Base-by-base conservation (phyloP, 805 yeast genomes). In the Maudiozyma serrabonitensis region DNA sequence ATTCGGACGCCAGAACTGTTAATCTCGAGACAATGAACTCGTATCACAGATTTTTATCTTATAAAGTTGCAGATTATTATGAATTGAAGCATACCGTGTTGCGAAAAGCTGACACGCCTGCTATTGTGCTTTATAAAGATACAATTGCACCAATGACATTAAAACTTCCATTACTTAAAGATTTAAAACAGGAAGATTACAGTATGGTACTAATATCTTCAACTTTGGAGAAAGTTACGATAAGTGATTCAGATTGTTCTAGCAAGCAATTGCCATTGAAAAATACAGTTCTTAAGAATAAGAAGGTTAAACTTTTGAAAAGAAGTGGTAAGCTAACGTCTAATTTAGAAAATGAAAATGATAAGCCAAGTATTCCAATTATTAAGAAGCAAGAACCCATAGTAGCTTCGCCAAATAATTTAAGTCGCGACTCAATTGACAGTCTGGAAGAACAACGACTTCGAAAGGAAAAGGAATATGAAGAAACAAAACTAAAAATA, bases 11-110 rank as follows among this genome's bases (percentile, higher is more conserved):
- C 47, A 70, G 59, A 56, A 71, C 64, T 54, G 72, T 60, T 63
- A 75, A 55, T 53, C 59, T 78, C 59, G 70, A 70, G 39, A 77
- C 84, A 6, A 75, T 80, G 74, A 84, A 84, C 62, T 81, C 88
- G 2, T 84, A 81, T 61, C 80, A 79, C 55, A 68, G 91, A 55
- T 68, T 85, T 43, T 65, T 85, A 48, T 74, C 84, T 0, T 90
- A 85, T 63, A 84, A 82, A 54, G 67, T 83, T 35, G 86, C 89
- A 4, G 83, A 80, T 38, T 82, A 82, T 60, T 81, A 82, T 58
- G 68, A 72, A 23, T 62, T 84, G 49, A 80, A 80, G 41, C 90
- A 84, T 58, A 73, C 73, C 8, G 54, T 74, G 43, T 66, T 78
- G 12, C 76, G 73, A 55, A 55, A 59, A 31, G 9, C 68, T 69